phyloP scores from a whole-genome alignment of 2,329 filamentous ascomycete genomes.

The Botrytis medusae region DNA sequence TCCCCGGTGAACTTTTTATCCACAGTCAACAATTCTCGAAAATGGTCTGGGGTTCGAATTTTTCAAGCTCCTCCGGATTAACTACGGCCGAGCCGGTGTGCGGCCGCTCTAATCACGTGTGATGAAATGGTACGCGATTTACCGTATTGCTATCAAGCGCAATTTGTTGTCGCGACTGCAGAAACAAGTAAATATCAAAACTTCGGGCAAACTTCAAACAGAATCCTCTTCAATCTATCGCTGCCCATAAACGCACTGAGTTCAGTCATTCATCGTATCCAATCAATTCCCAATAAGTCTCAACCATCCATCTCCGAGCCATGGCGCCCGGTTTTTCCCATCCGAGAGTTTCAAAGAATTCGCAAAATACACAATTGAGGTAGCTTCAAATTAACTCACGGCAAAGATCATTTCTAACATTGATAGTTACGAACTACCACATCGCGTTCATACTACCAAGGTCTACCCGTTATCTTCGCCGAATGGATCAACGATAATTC shows the following conservation, averaged over 20 bases:
- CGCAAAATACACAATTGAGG: conserved; percentile 37
- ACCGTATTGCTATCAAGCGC: not conserved
- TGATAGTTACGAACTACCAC: conserved; percentile 57
- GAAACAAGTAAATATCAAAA: not conserved
- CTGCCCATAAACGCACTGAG: too few relatives aligned
- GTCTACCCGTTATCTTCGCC: conserved; percentile 61
- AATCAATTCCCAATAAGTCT: not conserved
- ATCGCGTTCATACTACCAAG: conserved; percentile 59
- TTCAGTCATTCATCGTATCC: not conserved
- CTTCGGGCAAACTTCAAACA: not conserved
- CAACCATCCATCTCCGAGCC: not conserved
- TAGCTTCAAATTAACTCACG: not conserved
- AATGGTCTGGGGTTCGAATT: not conserved
- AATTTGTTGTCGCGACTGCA: conserved; percentile 3
- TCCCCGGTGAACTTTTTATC: not conserved
- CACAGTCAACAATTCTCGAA: not conserved
- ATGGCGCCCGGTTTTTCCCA: conserved; percentile 30
- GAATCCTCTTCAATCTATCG: not conserved
- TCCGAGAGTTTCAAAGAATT: conserved; percentile 34
- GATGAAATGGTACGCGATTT: not conserved
- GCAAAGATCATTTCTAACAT: not conserved
- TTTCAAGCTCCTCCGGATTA: not conserved
- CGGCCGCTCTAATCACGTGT: not conserved
- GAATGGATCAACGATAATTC: conserved; percentile 61
- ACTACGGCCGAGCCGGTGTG: not conserved